phyloP scores from a whole-genome alignment of 2,329 filamentous ascomycete genomes.

The Rhynchosporium secalis region DNA sequence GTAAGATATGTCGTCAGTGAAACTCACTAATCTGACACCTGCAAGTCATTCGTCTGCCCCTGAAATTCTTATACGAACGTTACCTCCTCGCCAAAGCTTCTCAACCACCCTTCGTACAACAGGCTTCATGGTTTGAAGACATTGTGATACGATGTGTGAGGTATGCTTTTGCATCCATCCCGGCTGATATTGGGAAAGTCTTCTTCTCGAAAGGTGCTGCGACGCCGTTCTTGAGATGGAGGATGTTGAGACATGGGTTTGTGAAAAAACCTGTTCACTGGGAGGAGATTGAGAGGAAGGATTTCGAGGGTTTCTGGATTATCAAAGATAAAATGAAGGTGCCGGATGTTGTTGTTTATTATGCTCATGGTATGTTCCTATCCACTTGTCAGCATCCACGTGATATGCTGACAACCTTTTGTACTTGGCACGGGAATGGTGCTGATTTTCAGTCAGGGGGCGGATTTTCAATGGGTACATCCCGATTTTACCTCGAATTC shows the following conservation, averaged over 20 bases:
- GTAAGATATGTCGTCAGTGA: slow-evolving; percentile 13
- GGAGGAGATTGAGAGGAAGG: slow-evolving; percentile 57
- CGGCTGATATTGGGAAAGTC: slow-evolving; percentile 66
- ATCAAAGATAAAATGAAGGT: slow-evolving; percentile 57
- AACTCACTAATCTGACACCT: slow-evolving; percentile 13
- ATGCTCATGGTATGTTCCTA: slow-evolving; percentile 65
- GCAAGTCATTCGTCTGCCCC: slow-evolving; percentile 59
- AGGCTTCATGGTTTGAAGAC: slow-evolving; percentile 74
- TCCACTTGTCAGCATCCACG: background rate
- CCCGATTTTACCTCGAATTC: slow-evolving; percentile 84
- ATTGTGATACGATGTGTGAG: slow-evolving; percentile 74
- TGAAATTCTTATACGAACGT: slow-evolving; percentile 57
- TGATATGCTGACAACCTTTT: background rate
- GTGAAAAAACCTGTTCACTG: slow-evolving; percentile 62
- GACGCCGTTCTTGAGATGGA: slow-evolving; percentile 72
- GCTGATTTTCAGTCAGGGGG: slow-evolving; percentile 54
- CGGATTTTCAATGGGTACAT: slow-evolving; percentile 80
- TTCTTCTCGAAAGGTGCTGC: slow-evolving; percentile 77
- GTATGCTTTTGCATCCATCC: slow-evolving; percentile 73
- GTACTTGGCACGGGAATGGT: background rate
- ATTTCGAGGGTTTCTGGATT: slow-evolving; percentile 69
- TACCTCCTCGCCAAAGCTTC: slow-evolving; percentile 48
- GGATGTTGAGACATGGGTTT: slow-evolving; percentile 72
- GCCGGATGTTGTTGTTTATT: slow-evolving; percentile 79
- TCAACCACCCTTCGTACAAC: slow-evolving; percentile 63